phyloP scores from a whole-genome alignment of 106 monocot species.

The Acorus gramineus region DNA sequence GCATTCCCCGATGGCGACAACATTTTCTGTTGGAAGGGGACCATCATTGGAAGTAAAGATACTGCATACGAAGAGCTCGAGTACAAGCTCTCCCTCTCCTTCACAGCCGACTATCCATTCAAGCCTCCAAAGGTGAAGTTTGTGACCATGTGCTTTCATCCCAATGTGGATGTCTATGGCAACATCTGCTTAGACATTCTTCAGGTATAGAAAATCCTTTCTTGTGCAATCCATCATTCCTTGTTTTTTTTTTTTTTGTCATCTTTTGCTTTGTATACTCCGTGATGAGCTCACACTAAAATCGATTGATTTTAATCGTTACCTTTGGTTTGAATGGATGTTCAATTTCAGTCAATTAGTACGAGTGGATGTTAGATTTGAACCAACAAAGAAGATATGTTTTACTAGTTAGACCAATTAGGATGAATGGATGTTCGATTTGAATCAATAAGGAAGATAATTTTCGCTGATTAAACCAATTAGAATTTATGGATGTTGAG shows the following conservation, averaged over 20 bases:
- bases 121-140: constrained; percentile 97
- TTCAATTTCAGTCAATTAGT: too few relatives aligned
- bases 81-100: constrained; percentile 75
- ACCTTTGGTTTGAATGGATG: too few relatives aligned
- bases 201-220: constrained; percentile 34
- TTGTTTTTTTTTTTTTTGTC: neutral
- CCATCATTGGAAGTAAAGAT: constrained; percentile 76
- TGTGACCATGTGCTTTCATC: constrained; percentile 77
- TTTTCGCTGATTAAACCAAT: too few relatives aligned
- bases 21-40: constrained; percentile 89
- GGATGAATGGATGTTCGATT: too few relatives aligned
- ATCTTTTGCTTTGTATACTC: neutral
- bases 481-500: too few relatives aligned
- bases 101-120: constrained; percentile 82
- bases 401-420: too few relatives aligned
- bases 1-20: constrained; percentile 96
- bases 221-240: neutral
- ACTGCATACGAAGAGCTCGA: constrained; percentile 80
- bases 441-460: too few relatives aligned
- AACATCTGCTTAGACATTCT: constrained; percentile 98
- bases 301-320: too few relatives aligned
- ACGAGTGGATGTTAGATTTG: too few relatives aligned
- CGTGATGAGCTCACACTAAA: too few relatives aligned
- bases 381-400: too few relatives aligned
- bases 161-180: constrained; percentile 75